These are phyloP conservation scores for Haplographium delicatum DNA, from an alignment of 495 filamentous ascomycete genomes.

Conservation along the genomic window DNA sequence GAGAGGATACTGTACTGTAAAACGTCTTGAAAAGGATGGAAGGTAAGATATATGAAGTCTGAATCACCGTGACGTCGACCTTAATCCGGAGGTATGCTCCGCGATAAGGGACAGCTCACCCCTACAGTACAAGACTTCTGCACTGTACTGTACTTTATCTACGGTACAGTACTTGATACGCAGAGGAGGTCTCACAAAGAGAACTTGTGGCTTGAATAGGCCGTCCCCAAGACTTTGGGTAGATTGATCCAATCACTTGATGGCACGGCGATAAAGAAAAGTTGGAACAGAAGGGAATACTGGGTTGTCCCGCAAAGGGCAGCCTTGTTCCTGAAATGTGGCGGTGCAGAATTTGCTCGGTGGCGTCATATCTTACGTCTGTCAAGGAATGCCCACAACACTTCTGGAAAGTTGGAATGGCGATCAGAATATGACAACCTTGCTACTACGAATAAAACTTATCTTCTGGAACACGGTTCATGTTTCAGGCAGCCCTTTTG, in stretches of 20 bases:
- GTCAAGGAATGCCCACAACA: no score
- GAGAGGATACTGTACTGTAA: not conserved
- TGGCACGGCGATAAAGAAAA: not conserved
- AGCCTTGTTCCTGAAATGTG: no score
- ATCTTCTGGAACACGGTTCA: not conserved
- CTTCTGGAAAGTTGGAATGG: not conserved
- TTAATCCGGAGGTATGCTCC: not conserved
- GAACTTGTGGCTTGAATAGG: not conserved
- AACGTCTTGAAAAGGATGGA: not conserved
- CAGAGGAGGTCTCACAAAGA: no score
- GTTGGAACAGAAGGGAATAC: not conserved
- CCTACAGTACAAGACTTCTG: not conserved
- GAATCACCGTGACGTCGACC: not conserved
- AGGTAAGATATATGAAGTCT: not conserved
- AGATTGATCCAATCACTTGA: not conserved
- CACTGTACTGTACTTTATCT: not conserved
- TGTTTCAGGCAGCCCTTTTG: not conserved
- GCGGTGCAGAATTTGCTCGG: constrained; percentile 6
- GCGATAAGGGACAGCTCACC: not conserved
- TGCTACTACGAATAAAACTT: not conserved
- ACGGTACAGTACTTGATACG: no score
- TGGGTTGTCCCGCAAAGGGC: not conserved
- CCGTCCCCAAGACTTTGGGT: not conserved
- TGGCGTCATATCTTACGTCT: not conserved
- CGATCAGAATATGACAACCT: not conserved